Conservation (phyloP, 2,329 filamentous ascomycete species). For the Delphinella strobiligena region DNA sequence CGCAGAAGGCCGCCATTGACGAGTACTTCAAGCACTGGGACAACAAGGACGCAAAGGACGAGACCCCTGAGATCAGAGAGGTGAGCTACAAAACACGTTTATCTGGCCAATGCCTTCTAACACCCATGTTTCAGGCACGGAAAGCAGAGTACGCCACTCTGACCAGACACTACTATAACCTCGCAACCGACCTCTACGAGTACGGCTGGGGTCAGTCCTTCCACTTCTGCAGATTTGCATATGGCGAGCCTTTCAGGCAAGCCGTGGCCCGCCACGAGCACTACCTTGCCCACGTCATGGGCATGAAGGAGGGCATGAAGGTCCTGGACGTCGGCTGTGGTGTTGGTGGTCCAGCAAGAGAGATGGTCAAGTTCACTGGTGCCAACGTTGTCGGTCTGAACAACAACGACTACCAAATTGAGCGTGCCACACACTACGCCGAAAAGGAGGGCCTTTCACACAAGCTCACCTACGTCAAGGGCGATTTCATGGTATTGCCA, state of each 20-base stretch:
- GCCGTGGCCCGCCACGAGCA: constrained; percentile 95
- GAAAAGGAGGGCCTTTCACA: constrained; percentile 65
- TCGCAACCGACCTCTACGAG: constrained; percentile 51
- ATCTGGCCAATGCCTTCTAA: not conserved
- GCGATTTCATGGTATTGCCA: constrained; percentile 94
- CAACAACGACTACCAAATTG: constrained; percentile 99
- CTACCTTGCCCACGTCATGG: constrained; percentile 85
- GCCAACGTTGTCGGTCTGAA: constrained; percentile 84
- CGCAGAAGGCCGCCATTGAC: constrained; percentile 71
- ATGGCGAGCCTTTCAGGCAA: constrained; percentile 76
- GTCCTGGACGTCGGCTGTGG: constrained; percentile 95
- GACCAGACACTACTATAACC: constrained; percentile 63
- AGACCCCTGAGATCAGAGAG: constrained; percentile 74
- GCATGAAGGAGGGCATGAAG: constrained; percentile 72
- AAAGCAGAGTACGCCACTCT: constrained; percentile 81
- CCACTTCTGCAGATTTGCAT: constrained; percentile 91
- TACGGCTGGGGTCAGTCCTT: constrained; percentile 94
- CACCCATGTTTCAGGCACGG: constrained; percentile 39
- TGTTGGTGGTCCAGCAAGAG: constrained; percentile 86
- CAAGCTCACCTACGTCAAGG: constrained; percentile 81
- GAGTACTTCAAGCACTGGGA: constrained; percentile 98
- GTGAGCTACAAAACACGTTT: constrained; percentile 19
- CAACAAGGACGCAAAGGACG: constrained; percentile 63
- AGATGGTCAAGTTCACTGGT: constrained; percentile 93
- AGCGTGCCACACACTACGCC: constrained; percentile 80